These are phyloP conservation scores for Pyrenophora teres DNA, from an alignment of 2,329 filamentous ascomycete species.

Conservation along the genomic window DNA sequence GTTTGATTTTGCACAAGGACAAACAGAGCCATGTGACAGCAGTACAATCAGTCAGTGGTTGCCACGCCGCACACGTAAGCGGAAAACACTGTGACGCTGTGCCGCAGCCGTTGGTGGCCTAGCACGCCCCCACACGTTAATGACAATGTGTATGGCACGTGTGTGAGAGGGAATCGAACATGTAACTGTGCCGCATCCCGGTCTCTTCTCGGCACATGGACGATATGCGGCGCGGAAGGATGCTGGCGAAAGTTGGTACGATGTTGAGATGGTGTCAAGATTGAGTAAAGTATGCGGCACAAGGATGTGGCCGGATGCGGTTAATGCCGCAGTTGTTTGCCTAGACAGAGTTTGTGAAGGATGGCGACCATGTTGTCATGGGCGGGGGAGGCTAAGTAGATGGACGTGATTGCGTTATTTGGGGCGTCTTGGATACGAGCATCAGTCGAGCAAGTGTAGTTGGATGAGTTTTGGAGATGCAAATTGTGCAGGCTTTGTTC, in stretches of 20 bases:
- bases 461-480: too few relatives aligned
- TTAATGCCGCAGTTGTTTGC: constrained; percentile 7
- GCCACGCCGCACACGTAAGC: constrained; percentile 10
- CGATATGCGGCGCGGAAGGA: background rate
- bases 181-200: background rate
- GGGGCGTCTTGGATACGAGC: too few relatives aligned
- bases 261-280: constrained; percentile 1
- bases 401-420: too few relatives aligned
- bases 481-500: background rate
- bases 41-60: constrained; percentile 1
- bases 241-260: background rate
- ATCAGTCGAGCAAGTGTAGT: too few relatives aligned
- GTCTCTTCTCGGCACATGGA: background rate
- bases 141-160: background rate
- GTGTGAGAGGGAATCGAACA: background rate
- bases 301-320: constrained; percentile 1
- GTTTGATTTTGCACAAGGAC: background rate
- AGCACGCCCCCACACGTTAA: background rate
- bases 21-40: background rate
- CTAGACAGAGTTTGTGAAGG: background rate
- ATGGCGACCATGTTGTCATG: too few relatives aligned
- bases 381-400: too few relatives aligned
- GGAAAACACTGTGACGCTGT: constrained; percentile 1
- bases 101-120: constrained; percentile 13
- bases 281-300: constrained; percentile 5